These are phyloP conservation scores for Citrullus mucosospermus DNA, from an alignment of 306 rosid species.

Conservation along the genomic window DNA sequence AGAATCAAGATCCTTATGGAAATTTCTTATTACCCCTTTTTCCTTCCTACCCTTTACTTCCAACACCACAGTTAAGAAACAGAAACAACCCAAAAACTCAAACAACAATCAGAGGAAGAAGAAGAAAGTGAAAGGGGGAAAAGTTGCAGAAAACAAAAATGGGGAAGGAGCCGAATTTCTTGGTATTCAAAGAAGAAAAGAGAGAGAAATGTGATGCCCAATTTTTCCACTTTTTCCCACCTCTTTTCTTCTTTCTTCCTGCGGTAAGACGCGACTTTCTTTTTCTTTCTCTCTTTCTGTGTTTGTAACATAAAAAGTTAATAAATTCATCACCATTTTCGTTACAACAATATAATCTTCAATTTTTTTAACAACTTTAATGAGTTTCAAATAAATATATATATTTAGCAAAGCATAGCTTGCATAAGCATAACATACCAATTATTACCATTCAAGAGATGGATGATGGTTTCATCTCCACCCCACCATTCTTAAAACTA, in stretches of 20 bases:
- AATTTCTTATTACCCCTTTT: background rate
- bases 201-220: background rate
- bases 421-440: no score
- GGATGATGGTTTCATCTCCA: no score
- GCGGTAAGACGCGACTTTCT: background rate
- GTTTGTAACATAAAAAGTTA: background rate
- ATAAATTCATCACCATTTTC: background rate
- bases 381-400: background rate
- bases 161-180: background rate
- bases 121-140: background rate
- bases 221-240: background rate
- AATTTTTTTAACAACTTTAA: background rate
- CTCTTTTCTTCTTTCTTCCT: background rate
- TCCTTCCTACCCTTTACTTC: background rate
- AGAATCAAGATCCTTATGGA: background rate
- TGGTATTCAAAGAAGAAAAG: background rate
- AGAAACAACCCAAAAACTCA: background rate
- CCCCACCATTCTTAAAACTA: no score
- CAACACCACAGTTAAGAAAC: background rate
- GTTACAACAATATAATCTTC: background rate
- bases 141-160: background rate
- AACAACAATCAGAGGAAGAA: background rate
- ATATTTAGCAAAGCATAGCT: background rate
- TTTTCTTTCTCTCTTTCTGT: background rate
- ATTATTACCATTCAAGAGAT: no score